Conservation (phyloP, 768 basidiomycete genomes). For the Pisolithus tinctorius region DNA sequence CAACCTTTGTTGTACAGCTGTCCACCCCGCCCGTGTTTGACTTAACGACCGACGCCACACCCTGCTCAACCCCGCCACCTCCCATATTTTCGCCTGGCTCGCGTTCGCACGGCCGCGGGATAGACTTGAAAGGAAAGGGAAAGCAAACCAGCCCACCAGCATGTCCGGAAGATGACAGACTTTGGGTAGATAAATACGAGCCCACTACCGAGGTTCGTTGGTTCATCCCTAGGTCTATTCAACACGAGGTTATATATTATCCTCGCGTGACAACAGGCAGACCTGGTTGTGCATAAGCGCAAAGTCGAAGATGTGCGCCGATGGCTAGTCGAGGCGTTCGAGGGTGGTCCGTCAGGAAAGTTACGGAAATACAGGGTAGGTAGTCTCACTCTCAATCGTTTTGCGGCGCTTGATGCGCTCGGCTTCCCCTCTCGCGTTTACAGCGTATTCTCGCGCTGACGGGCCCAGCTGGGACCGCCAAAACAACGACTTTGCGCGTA, state of each 20-base stretch:
- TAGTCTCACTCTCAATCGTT: conserved; percentile 4
- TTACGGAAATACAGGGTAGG: conserved; percentile 70
- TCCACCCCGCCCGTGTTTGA: conserved; percentile 19
- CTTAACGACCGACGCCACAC: conserved; percentile 9
- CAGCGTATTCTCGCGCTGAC: conserved; percentile 82
- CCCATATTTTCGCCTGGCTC: background rate
- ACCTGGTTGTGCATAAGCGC: conserved; percentile 71
- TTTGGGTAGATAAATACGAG: conserved; percentile 64
- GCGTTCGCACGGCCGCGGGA: background rate
- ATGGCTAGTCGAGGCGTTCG: conserved; percentile 71
- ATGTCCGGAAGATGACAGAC: conserved; percentile 27
- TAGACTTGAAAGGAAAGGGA: conserved; percentile 20
- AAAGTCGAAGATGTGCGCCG: conserved; percentile 74
- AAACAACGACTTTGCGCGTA: conserved; percentile 79
- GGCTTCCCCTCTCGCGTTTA: background rate
- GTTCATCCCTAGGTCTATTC: conserved; percentile 4
- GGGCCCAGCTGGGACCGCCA: conserved; percentile 86
- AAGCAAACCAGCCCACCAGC: conserved; percentile 4
- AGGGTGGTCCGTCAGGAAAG: conserved; percentile 56
- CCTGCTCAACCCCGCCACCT: conserved; percentile 4
- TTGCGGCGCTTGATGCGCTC: background rate
- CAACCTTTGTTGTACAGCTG: conserved; percentile 3
- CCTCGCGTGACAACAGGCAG: conserved; percentile 36
- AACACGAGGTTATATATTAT: background rate
- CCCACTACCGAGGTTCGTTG: conserved; percentile 47